These are phyloP conservation scores for Xylaria sp. DNA, from an alignment of 2,329 filamentous ascomycete species.

Conservation along the genomic window DNA sequence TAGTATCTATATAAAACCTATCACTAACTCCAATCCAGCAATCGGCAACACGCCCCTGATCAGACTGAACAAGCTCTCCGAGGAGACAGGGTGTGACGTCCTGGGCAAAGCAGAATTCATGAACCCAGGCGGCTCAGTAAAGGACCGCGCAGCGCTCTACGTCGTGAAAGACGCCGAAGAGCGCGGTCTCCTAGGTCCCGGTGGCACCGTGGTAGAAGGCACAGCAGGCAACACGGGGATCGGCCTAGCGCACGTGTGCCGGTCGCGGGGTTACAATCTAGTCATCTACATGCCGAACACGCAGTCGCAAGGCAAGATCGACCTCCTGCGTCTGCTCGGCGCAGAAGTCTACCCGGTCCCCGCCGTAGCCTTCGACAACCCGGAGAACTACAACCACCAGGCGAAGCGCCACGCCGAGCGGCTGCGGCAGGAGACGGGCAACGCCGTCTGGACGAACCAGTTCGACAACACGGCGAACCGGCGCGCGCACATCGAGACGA, in stretches of 20 bases:
- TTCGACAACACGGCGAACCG: conserved; percentile 98
- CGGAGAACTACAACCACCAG: conserved; percentile 98
- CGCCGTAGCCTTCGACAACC: conserved; percentile 94
- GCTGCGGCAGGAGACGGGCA: conserved; percentile 69
- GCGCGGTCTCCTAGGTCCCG: conserved; percentile 80
- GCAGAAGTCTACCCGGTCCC: conserved; percentile 97
- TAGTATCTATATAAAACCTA: background rate
- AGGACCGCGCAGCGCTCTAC: conserved; percentile 94
- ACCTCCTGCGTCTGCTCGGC: conserved; percentile 87
- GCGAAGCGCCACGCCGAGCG: conserved; percentile 88
- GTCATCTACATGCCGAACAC: conserved; percentile 99
- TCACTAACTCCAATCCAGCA: conserved; percentile 62
- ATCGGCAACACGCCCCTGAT: conserved; percentile 98
- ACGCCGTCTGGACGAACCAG: conserved; percentile 97
- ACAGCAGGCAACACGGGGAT: conserved; percentile 99
- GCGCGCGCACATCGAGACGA: conserved; percentile 94
- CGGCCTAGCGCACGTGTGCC: conserved; percentile 95
- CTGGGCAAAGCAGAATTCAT: conserved; percentile 98
- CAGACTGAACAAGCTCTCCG: conserved; percentile 85
- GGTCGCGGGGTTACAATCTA: conserved; percentile 89
- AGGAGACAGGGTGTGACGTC: conserved; percentile 91
- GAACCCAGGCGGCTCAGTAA: conserved; percentile 96
- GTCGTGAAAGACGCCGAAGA: conserved; percentile 95
- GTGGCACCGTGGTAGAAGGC: conserved; percentile 95
- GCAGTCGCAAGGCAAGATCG: conserved; percentile 97